Evolutionary conservation across 805 yeast species (phyloP).

Genomic region (Wickerhamomyces strasburgensis): DNA sequence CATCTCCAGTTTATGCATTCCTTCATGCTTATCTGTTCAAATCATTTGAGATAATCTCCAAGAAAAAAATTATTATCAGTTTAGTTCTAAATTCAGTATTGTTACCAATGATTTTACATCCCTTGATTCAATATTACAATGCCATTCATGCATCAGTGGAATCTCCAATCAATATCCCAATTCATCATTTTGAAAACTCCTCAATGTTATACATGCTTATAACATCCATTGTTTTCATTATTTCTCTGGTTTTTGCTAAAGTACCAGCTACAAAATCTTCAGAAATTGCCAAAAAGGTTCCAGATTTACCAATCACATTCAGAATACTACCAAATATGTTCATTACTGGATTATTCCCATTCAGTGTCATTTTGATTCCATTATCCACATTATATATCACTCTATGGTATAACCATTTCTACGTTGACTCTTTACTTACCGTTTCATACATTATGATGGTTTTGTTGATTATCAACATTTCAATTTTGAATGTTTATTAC

Average conservation of each 20-base stretch:
- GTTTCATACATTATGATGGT: conserved; percentile 17
- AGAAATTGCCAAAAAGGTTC: conserved; percentile 20
- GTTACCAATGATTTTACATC: conserved; percentile 16
- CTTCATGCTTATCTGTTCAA: conserved; percentile 18
- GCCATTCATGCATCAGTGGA: conserved; percentile 18
- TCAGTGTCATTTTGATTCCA: conserved; percentile 24
- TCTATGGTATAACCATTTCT: conserved; percentile 25
- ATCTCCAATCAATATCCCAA: conserved; percentile 21
- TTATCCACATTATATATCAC: conserved; percentile 24
- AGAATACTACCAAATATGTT: conserved; percentile 22
- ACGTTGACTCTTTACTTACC: conserved; percentile 15
- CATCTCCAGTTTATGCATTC: conserved; percentile 15
- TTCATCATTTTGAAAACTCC: conserved; percentile 1
- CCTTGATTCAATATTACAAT: conserved; percentile 13
- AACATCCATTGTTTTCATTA: conserved; percentile 12
- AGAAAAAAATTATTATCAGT: conserved; percentile 1
- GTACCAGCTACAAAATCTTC: conserved; percentile 9
- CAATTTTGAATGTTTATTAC: conserved; percentile 20
- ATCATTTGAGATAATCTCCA: conserved; percentile 12
- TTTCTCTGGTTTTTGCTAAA: conserved; percentile 10
- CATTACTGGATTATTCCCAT: conserved; percentile 28
- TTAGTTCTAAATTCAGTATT: conserved; percentile 15
- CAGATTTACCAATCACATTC: conserved; percentile 25
- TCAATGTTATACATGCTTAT: conserved; percentile 10
- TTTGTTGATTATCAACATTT: conserved; percentile 14